phyloP scores from a whole-genome alignment of 129 eudicot genomes.

The Rutidosis leptorrhynchoides region DNA sequence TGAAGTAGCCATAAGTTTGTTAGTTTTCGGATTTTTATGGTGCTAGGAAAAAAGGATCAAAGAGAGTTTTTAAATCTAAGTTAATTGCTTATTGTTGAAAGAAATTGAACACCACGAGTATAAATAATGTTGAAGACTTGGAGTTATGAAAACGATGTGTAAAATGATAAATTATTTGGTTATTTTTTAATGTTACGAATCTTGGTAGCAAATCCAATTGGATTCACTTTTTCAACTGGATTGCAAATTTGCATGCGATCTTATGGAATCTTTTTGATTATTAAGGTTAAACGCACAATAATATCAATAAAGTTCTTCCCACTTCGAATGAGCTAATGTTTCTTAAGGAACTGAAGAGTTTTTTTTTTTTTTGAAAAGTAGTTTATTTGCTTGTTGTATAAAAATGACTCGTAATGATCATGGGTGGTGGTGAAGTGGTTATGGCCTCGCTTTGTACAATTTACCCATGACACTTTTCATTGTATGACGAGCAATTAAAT shows the following conservation, averaged over 20 bases:
- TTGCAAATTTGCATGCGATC: slow-evolving; percentile 12
- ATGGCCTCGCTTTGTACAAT: too few relatives aligned
- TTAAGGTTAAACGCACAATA: background rate
- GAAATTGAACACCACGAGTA: background rate
- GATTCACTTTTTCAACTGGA: slow-evolving; percentile 23
- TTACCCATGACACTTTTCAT: too few relatives aligned
- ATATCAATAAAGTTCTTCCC: too few relatives aligned
- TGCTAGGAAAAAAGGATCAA: background rate
- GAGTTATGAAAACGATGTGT: background rate
- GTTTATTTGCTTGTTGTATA: too few relatives aligned
- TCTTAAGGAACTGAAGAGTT: too few relatives aligned
- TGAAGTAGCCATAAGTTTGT: slow-evolving; percentile 21
- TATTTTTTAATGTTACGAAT: slow-evolving; percentile 17
- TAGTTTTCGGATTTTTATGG: background rate
- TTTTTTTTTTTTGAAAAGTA: too few relatives aligned
- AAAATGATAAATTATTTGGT: background rate
- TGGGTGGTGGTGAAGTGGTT: too few relatives aligned
- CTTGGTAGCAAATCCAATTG: slow-evolving; percentile 15
- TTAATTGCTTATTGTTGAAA: background rate
- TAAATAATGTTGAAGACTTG: slow-evolving; percentile 14
- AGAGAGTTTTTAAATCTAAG: background rate
- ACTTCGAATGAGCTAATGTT: too few relatives aligned
- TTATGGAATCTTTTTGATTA: background rate
- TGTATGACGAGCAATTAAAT: too few relatives aligned
- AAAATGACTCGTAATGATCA: too few relatives aligned